A percentile compares a stretch with the other conserved stretches of the same genome.
Conservation (phyloP, 768 basidiomycete genomes). For the Tricholoma matsutake region DNA sequence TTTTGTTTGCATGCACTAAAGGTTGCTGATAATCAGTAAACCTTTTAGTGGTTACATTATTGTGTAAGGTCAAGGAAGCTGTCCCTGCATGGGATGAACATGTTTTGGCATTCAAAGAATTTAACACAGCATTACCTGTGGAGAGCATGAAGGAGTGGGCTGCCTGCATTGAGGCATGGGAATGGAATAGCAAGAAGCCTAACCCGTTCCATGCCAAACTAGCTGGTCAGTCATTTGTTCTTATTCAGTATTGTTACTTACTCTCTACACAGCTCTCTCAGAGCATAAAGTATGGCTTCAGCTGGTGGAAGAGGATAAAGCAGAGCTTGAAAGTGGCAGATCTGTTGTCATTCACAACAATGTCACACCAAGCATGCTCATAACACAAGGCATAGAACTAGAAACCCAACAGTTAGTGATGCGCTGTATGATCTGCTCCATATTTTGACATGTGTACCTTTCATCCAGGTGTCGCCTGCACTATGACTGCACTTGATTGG, state of each 20-base stretch:
- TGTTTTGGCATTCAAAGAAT: too few species aligned
- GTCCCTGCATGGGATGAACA: too few species aligned
- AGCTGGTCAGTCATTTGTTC: neutral
- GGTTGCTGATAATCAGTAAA: neutral
- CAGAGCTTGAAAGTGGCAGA: neutral
- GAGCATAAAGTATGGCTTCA: conserved; percentile 7
- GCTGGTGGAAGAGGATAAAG: conserved; percentile 10
- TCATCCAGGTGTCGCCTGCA: too few species aligned
- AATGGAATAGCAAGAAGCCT: neutral
- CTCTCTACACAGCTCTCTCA: conserved; percentile 3
- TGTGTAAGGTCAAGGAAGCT: conserved; percentile 11
- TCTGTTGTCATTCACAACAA: conserved; percentile 6
- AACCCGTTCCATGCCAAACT: conserved; percentile 5
- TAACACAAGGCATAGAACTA: conserved; percentile 17
- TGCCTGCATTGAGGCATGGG: conserved; percentile 4
- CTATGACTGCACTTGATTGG: neutral
- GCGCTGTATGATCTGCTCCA: neutral
- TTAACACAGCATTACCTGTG: too few species aligned
- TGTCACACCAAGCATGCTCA: conserved; percentile 18
- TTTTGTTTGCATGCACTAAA: neutral
- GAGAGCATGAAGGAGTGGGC: conserved; percentile 2
- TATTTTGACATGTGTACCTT: neutral
- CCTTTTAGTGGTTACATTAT: conserved; percentile 6
- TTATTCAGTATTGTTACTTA: neutral
- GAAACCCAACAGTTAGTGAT: neutral